These are phyloP conservation scores for Rhizoctonia solani DNA, from an alignment of 1,284 basidiomycete species.

Conservation along the genomic window DNA sequence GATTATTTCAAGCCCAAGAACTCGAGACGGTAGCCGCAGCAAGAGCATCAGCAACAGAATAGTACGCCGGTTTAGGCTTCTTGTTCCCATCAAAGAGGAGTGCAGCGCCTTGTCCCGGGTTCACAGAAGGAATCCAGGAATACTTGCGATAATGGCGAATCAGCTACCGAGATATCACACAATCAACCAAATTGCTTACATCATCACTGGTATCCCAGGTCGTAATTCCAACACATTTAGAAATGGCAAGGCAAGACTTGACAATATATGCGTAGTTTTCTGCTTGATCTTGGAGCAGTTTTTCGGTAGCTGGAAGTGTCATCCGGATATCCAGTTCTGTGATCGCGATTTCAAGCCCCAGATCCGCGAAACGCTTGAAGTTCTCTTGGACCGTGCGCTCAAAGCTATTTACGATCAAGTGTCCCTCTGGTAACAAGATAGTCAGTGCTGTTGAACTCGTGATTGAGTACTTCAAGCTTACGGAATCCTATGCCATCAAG, in stretches of 20 bases:
- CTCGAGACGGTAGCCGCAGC: background rate
- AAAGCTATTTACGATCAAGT: no score
- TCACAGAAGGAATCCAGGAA: no score
- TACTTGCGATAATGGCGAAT: no score
- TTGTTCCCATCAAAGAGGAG: background rate
- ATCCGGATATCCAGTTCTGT: slow-evolving; percentile 43
- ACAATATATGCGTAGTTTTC: slow-evolving; percentile 54
- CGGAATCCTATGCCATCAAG: no score
- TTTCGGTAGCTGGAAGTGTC: slow-evolving; percentile 53
- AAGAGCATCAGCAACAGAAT: background rate
- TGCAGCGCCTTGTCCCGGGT: no score
- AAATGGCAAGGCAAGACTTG: slow-evolving; percentile 49
- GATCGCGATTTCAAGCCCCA: slow-evolving; percentile 59
- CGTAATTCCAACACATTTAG: slow-evolving; percentile 24
- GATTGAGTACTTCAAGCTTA: no score
- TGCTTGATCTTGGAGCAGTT: slow-evolving; percentile 55
- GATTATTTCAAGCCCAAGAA: background rate
- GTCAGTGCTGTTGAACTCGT: no score
- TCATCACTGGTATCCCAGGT: slow-evolving; percentile 33
- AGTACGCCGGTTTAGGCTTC: no score
- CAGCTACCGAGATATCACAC: background rate
- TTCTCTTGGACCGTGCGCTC: no score
- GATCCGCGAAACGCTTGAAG: no score
- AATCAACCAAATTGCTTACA: slow-evolving; percentile 15
- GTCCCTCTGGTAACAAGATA: no score